Conservation (phyloP, 2,329 filamentous ascomycete genomes). For the Myriosclerotinia scirpicola region DNA sequence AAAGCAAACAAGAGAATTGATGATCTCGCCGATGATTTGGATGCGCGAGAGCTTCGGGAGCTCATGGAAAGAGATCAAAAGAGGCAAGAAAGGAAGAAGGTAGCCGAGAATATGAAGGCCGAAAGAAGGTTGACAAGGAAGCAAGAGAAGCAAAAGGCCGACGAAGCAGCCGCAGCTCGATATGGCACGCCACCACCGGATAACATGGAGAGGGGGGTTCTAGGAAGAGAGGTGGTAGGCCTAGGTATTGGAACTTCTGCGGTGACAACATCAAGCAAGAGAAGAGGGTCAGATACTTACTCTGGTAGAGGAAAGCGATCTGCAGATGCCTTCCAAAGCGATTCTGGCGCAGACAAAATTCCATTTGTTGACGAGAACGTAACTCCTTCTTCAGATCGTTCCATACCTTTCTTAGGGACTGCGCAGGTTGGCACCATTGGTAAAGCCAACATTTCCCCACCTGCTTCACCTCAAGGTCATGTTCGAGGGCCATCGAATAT, state of each 20-base stretch:
- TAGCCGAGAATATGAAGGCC: conserved; percentile 65
- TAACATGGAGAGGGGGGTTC: conserved; percentile 60
- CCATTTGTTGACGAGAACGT: conserved; percentile 14
- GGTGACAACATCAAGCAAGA: conserved; percentile 57
- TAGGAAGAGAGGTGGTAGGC: conserved; percentile 58
- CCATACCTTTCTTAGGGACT: conserved; percentile 47
- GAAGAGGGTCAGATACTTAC: conserved; percentile 47
- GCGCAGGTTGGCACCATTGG: conserved; percentile 50
- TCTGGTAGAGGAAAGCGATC: conserved; percentile 41
- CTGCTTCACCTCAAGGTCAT: conserved; percentile 48
- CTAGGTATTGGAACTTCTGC: conserved; percentile 58
- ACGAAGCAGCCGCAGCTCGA: conserved; percentile 55
- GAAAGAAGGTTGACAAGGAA: conserved; percentile 64
- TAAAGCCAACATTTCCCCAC: conserved; percentile 48
- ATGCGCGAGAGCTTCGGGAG: conserved; percentile 79
- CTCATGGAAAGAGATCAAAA: conserved; percentile 87
- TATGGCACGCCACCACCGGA: conserved; percentile 52
- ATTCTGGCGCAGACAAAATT: conserved; percentile 26
- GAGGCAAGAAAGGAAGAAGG: conserved; percentile 71
- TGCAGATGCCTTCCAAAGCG: conserved; percentile 31
- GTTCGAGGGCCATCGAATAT: conserved; percentile 47
- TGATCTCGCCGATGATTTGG: conserved; percentile 79
- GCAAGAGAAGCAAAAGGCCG: conserved; percentile 64
- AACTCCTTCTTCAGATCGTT: conserved; percentile 37
- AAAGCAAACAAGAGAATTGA: conserved; percentile 63